A percentile compares a stretch with the other conserved stretches of the same genome.
phyloP scores from a whole-genome alignment of 495 filamentous ascomycete genomes.

The Astrocystis sublimbata region DNA sequence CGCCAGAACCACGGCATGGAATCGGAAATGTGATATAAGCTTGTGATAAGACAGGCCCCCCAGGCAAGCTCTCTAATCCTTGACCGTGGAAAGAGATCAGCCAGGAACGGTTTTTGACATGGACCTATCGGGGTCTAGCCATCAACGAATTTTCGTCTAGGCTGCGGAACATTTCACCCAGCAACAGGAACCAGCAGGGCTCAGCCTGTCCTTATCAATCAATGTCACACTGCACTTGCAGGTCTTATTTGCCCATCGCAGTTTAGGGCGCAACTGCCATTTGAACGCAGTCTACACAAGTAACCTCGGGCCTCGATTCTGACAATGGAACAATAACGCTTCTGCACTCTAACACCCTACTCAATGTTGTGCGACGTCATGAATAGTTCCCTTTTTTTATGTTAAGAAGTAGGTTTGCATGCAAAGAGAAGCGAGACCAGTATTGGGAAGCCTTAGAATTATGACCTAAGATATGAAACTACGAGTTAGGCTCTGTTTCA shows the following conservation, averaged over 20 bases:
- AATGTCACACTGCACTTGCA: neutral
- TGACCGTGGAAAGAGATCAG: conserved; percentile 2
- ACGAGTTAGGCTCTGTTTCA: conserved; percentile 16
- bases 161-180: conserved; percentile 9
- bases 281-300: neutral
- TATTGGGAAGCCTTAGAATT: conserved; percentile 1
- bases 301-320: neutral
- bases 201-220: neutral
- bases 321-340: neutral
- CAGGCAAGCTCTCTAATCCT: neutral
- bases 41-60: conserved; percentile 5
- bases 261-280: neutral
- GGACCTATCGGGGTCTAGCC: conserved; percentile 17
- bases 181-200: neutral
- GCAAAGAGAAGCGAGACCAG: neutral
- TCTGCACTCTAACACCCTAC: no score
- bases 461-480: conserved; percentile 11
- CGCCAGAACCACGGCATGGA: no score
- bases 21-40: conserved; percentile 1
- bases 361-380: conserved; percentile 3
- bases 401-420: neutral
- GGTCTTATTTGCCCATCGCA: neutral
- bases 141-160: neutral
- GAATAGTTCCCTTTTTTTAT: neutral
- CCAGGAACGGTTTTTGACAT: conserved; percentile 5